Base-by-base conservation (phyloP, 192 early-diverging fungal species). In the Linnemannia elongata region DNA sequence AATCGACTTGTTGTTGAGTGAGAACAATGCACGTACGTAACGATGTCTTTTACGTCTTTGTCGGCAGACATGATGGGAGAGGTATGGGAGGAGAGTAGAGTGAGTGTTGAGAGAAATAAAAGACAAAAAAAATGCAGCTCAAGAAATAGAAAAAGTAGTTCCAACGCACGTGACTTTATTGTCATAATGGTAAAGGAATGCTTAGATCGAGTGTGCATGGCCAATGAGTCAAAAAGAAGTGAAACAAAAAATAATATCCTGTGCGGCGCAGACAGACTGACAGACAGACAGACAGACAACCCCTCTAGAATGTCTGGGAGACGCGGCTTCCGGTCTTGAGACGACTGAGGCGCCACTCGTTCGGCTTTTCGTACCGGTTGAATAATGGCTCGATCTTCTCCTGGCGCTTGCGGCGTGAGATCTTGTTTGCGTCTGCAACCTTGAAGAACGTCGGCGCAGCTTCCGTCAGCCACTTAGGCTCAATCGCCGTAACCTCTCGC, bases 371-470 rank as follows among this genome's bases (percentile, higher is more conserved):
- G 91, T 96, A 98, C 79, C 94, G 93, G 90, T 96, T 97, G 87
- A 91, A 97, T 72, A 99, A 88, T 22, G 98, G 98, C 90, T 99
- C 88, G 84, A 99, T 93, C 78, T 94, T 95, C 91, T 99, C 98
- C 76, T 96, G 93, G 76, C 95, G 91, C 90, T 99, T 99, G 69
- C 97, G 95, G 42, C 97, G 96, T 44, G 94, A 95, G 49, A 99
- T 96, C 84, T 96, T 97, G 90, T 97, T 98, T 1, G 96, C 95
- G 88, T 99, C 99, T 44, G 97, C 96, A 54, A 95, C 92, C 89
- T 96, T 96, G 90, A 98, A 99, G 90, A 98, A 99, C n/a, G 94
- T 98, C 35, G 99, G 99, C 22, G 97, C 98, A n/a, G 96, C 96
- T 81, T 97, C 97, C n/a, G 95, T 94, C 30, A 97, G 89, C 97